phyloP scores from a whole-genome alignment of 208 protist species.

The Trypanosoma boissoni region DNA sequence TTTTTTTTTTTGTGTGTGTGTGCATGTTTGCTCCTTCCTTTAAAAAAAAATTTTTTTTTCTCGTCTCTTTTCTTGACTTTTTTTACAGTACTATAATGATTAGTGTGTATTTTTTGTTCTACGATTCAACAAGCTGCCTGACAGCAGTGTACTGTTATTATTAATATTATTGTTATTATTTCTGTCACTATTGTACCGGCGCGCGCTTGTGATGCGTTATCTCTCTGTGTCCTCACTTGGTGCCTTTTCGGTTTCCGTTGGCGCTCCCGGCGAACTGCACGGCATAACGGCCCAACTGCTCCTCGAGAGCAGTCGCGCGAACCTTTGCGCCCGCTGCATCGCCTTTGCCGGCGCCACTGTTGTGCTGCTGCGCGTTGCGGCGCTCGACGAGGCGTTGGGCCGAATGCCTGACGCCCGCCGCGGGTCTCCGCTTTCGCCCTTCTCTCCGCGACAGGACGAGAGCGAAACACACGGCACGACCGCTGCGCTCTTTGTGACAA shows the following conservation, averaged over 20 bases:
- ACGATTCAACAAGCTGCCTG: not conserved
- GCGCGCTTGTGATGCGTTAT: constrained; percentile 9
- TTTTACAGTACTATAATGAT: not conserved
- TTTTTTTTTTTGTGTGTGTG: not conserved
- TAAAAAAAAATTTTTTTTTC: not conserved
- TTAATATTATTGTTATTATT: no score
- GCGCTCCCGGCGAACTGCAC: constrained; percentile 14
- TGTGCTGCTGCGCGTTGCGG: constrained; percentile 11
- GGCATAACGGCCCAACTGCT: constrained; percentile 15
- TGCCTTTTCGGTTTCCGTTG: constrained; percentile 12
- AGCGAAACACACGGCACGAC: not conserved
- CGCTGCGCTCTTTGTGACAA: constrained; percentile 5
- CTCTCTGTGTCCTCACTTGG: constrained; percentile 13
- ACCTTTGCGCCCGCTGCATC: constrained; percentile 9
- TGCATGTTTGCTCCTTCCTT: not conserved
- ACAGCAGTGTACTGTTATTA: not conserved
- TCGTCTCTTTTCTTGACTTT: not conserved
- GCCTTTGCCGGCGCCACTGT: constrained; percentile 9
- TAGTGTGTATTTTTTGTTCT: not conserved
- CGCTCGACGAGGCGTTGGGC: constrained; percentile 14
- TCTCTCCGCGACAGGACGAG: constrained; percentile 9
- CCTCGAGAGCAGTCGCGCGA: constrained; percentile 11
- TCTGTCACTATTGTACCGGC: no score
- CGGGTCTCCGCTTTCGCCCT: not conserved
- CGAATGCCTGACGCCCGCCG: not conserved